Percentiles rank a stretch among this genome's conserved stretches.
Evolutionary conservation across 2,329 filamentous ascomycete genomes (phyloP).

Genomic region (Claviceps sp.): DNA sequence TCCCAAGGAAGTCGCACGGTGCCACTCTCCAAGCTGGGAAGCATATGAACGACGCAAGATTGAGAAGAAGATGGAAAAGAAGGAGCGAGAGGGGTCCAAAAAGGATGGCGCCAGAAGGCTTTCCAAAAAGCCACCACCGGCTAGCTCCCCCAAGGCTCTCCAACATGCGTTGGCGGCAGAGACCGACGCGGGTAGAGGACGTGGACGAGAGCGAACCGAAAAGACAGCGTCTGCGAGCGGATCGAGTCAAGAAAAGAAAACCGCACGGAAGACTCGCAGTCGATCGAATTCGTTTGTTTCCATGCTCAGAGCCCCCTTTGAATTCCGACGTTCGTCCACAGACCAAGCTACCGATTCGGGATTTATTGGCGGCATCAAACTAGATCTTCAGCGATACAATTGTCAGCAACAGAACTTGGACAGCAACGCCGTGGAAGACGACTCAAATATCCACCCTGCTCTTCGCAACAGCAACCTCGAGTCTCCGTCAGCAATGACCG

Average conservation of each 20-base stretch:
- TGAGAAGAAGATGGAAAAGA: conserved; percentile 33
- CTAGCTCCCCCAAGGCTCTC: conserved; percentile 8
- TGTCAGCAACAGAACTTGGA: conserved; percentile 17
- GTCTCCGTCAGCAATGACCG: conserved; percentile 11
- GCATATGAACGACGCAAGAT: conserved; percentile 39
- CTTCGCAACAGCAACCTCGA: conserved; percentile 16
- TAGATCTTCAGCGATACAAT: conserved; percentile 24
- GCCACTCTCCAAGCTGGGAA: conserved; percentile 50
- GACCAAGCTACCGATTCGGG: conserved; percentile 18
- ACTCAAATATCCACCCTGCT: conserved; percentile 21
- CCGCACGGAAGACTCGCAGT: conserved; percentile 14
- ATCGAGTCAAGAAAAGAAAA: conserved; percentile 10
- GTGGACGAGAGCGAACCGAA: conserved; percentile 4
- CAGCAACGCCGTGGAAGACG: conserved; percentile 12
- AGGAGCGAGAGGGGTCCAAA: conserved; percentile 14
- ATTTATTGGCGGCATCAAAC: conserved; percentile 29
- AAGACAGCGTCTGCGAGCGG: conserved; percentile 5
- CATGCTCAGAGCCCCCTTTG: conserved; percentile 21
- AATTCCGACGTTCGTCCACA: conserved; percentile 19
- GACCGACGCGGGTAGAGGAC: conserved; percentile 6
- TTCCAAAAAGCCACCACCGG: conserved; percentile 20
- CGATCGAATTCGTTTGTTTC: conserved; percentile 25
- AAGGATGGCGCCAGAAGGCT: conserved; percentile 14
- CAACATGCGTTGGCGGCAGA: conserved; percentile 7
- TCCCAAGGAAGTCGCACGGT: conserved; percentile 21